These are phyloP conservation scores for Zygosaccharomyces bailii DNA, from an alignment of 805 yeast species.

Conservation along the genomic window DNA sequence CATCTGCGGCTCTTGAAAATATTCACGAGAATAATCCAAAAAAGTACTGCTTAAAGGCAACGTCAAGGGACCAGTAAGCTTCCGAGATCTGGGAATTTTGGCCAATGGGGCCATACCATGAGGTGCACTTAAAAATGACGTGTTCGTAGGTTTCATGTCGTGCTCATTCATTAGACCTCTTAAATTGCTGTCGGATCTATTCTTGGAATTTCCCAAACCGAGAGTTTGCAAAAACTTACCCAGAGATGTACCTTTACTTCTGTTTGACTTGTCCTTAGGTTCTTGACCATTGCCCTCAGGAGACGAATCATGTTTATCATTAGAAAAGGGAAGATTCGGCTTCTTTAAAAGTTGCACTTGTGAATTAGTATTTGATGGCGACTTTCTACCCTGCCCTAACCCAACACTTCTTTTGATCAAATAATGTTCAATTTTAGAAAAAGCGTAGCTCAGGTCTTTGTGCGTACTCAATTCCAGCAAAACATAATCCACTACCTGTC, in stretches of 20 bases:
- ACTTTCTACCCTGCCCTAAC: constrained; percentile 13
- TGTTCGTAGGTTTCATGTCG: constrained; percentile 22
- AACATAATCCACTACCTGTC: constrained; percentile 70
- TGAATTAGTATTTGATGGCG: constrained; percentile 17
- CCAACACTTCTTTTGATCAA: constrained; percentile 47
- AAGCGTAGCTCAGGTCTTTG: constrained; percentile 62
- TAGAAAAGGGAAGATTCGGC: constrained; percentile 16
- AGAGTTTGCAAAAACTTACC: constrained; percentile 31
- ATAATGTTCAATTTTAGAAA: constrained; percentile 61
- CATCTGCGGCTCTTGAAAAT: constrained; percentile 96
- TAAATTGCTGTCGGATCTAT: constrained; percentile 11
- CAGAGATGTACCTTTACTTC: constrained; percentile 23
- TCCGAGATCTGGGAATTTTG: constrained; percentile 51
- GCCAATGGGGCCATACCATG: constrained; percentile 51
- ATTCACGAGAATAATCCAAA: constrained; percentile 75
- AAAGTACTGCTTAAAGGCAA: constrained; percentile 61
- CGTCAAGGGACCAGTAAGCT: constrained; percentile 28
- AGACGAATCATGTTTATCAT: constrained; percentile 9
- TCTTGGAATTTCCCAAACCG: constrained; percentile 22
- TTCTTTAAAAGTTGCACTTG: constrained; percentile 37
- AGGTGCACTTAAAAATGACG: constrained; percentile 28
- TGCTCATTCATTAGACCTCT: constrained; percentile 28
- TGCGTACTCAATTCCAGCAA: constrained; percentile 49
- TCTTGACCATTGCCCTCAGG: constrained; percentile 5
- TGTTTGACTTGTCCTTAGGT: neutral